These are phyloP conservation scores for Grigorovia humatica DNA, from an alignment of 805 yeast genomes.

Conservation along the genomic window DNA sequence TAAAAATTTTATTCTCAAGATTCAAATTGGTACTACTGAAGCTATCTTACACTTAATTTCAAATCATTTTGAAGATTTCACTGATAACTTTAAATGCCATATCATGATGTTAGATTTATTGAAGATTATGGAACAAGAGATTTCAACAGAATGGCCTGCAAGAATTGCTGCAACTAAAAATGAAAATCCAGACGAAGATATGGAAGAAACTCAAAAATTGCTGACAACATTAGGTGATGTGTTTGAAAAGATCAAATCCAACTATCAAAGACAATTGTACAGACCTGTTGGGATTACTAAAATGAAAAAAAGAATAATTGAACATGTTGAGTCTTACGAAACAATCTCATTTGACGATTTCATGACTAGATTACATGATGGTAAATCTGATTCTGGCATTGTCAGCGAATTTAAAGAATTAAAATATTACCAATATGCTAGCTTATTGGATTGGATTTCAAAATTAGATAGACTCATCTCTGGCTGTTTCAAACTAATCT, in stretches of 20 bases:
- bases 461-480: constrained; percentile 53
- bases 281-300: constrained; percentile 37
- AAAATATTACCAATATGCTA: constrained; percentile 21
- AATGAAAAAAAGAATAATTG: constrained; percentile 15
- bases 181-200: constrained; percentile 6
- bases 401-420: constrained; percentile 15
- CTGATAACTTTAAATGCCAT: constrained; percentile 54
- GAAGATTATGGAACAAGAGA: constrained; percentile 58
- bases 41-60: constrained; percentile 60
- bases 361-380: constrained; percentile 5
- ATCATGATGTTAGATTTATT: constrained; percentile 52
- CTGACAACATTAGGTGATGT: constrained; percentile 30
- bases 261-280: constrained; percentile 60
- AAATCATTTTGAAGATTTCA: constrained; percentile 66
- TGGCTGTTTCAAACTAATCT: constrained; percentile 37
- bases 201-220: constrained; percentile 20
- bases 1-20: constrained; percentile 59
- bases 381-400: constrained; percentile 22
- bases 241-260: constrained; percentile 56
- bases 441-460: constrained; percentile 51
- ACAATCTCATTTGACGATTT: constrained; percentile 12
- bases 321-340: constrained; percentile 11
- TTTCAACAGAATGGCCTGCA: constrained; percentile 40
- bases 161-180: constrained; percentile 29
- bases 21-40: constrained; percentile 74